Percentiles rank a stretch among this genome's conserved stretches.
Conservation (phyloP, 2,329 filamentous ascomycete species). For the Pseudonectria buxi region DNA sequence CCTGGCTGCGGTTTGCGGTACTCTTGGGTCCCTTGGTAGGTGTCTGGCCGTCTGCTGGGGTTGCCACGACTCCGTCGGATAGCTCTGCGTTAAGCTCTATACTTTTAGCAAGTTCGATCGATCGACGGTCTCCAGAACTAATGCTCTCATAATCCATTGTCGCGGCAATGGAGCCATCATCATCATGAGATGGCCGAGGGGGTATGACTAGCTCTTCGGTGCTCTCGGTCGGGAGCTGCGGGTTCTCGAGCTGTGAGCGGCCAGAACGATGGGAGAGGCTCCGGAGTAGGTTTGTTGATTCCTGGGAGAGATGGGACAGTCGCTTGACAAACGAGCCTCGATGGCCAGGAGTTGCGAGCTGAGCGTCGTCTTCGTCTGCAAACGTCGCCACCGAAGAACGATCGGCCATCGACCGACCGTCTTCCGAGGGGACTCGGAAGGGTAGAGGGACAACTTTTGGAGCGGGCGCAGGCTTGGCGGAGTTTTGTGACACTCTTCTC, state of each 20-base stretch:
- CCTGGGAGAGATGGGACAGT: constrained; percentile 43
- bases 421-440: constrained; percentile 51
- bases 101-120: constrained; percentile 20
- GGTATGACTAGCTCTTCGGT: constrained; percentile 40
- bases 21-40: not conserved
- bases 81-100: constrained; percentile 37
- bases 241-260: constrained; percentile 9
- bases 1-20: constrained; percentile 3
- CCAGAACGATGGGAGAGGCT: constrained; percentile 34
- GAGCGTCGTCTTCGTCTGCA: constrained; percentile 51
- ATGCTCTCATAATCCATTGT: constrained; percentile 49
- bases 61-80: constrained; percentile 15
- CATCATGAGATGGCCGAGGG: constrained; percentile 27
- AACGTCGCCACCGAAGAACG: constrained; percentile 65
- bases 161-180: constrained; percentile 48
- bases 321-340: constrained; percentile 39
- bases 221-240: constrained; percentile 29
- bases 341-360: constrained; percentile 16
- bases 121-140: constrained; percentile 31
- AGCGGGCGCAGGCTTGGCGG: constrained; percentile 25
- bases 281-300: constrained; percentile 39
- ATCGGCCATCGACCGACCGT: constrained; percentile 36
- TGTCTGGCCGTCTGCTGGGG: constrained; percentile 6
- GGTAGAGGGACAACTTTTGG: constrained; percentile 57
- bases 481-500: constrained; percentile 16